A percentile compares a stretch with the other conserved stretches of the same genome.
Evolutionary conservation across 2,329 filamentous ascomycete species (phyloP).

Genomic region (Leptographium lundbergii): DNA sequence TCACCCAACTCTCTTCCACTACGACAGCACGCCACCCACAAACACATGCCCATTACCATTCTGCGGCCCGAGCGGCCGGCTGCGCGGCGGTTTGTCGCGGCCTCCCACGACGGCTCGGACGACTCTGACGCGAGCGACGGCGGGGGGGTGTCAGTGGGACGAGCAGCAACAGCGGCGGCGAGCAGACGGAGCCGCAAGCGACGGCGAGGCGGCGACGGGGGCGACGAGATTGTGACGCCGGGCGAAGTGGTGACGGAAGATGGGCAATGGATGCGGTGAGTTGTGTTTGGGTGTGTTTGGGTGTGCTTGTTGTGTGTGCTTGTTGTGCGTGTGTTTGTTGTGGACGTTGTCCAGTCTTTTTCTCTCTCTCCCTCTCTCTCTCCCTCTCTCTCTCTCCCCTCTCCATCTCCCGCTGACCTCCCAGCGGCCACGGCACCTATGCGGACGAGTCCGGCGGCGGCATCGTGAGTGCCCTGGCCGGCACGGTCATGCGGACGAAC

Average conservation of each 20-base stretch:
- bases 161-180: constrained; percentile 17
- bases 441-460: constrained; percentile 46
- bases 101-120: constrained; percentile 17
- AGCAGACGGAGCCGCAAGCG: constrained; percentile 5
- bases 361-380: not conserved
- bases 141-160: constrained; percentile 30
- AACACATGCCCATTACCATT: constrained; percentile 36
- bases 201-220: constrained; percentile 12
- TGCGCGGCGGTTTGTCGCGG: constrained; percentile 9
- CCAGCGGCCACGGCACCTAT: constrained; percentile 78
- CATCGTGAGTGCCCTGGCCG: constrained; percentile 84
- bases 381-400: not conserved
- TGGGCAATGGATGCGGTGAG: constrained; percentile 87
- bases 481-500: constrained; percentile 85
- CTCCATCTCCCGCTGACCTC: not conserved
- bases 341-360: not conserved
- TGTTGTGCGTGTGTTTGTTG: not conserved
- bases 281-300: too few species aligned
- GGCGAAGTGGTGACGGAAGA: constrained; percentile 82
- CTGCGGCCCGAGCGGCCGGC: constrained; percentile 25
- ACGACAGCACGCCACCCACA: not conserved
- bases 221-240: constrained; percentile 62
- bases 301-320: too few species aligned
- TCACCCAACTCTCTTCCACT: not conserved
- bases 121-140: constrained; percentile 31